A percentile compares a stretch with the other conserved stretches of the same genome.
These are phyloP conservation scores for Torulaspora indica DNA, from an alignment of 805 yeast genomes.

Conservation along the genomic window DNA sequence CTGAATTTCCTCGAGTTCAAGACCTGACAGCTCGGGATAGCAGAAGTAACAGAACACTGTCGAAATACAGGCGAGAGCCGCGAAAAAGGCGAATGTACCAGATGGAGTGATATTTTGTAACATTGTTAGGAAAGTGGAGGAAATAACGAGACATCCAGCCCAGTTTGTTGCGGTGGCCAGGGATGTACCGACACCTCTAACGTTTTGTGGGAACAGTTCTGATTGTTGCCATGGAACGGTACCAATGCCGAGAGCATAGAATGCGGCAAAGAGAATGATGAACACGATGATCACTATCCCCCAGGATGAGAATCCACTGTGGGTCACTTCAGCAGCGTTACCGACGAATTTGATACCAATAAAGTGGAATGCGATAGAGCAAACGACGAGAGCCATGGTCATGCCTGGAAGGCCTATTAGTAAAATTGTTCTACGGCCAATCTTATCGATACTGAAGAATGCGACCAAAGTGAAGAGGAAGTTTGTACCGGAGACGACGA, in stretches of 20 bases:
- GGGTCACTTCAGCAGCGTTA: constrained; percentile 40
- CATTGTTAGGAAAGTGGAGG: constrained; percentile 92
- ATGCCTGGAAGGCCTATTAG: constrained; percentile 80
- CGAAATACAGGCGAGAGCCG: constrained; percentile 70
- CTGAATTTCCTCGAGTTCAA: constrained; percentile 89
- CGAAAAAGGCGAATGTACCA: constrained; percentile 89
- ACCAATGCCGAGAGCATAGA: constrained; percentile 92
- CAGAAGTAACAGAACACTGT: constrained; percentile 72
- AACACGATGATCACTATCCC: constrained; percentile 80
- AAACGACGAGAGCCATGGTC: constrained; percentile 67
- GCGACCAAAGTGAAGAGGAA: constrained; percentile 84
- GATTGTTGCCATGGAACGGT: constrained; percentile 98
- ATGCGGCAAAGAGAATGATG: constrained; percentile 83
- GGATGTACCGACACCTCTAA: constrained; percentile 88
- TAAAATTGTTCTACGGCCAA: constrained; percentile 83
- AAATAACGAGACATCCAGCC: constrained; percentile 89
- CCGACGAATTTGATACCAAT: constrained; percentile 57
- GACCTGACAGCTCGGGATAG: constrained; percentile 87
- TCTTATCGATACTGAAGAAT: constrained; percentile 75
- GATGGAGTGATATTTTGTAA: constrained; percentile 88
- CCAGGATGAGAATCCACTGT: constrained; percentile 66
- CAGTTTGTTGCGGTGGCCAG: constrained; percentile 91
- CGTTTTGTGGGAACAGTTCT: constrained; percentile 89
- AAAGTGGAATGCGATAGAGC: constrained; percentile 90
- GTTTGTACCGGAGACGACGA: constrained; percentile 91